A percentile compares a stretch with the other conserved stretches of the same genome.
phyloP scores from a whole-genome alignment of 2,329 filamentous ascomycete genomes.

The Nannizziopsis barbatae region DNA sequence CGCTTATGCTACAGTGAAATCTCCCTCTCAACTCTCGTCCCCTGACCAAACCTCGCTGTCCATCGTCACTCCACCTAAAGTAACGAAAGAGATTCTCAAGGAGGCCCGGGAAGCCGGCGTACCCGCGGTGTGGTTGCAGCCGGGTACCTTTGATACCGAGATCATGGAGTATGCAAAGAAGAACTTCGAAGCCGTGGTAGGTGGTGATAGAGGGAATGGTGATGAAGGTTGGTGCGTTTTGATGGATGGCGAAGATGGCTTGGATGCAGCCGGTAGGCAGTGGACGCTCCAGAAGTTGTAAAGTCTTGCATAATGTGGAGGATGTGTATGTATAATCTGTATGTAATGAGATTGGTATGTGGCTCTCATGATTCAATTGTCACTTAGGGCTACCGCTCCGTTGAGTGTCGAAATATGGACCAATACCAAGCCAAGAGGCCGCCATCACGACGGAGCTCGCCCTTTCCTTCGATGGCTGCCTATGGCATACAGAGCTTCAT shows the following conservation, averaged over 20 bases:
- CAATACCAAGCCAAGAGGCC: too few species aligned
- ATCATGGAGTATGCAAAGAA: slow-evolving; percentile 58
- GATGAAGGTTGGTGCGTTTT: slow-evolving; percentile 77
- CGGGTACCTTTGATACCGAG: slow-evolving; percentile 71
- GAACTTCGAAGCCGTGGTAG: slow-evolving; percentile 59
- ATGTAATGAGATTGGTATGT: neutral
- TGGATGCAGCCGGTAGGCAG: slow-evolving; percentile 47
- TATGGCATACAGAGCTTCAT: too few species aligned
- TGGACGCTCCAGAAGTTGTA: slow-evolving; percentile 36
- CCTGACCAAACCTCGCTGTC: slow-evolving; percentile 65
- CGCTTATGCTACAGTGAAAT: slow-evolving; percentile 53
- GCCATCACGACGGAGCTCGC: too few species aligned
- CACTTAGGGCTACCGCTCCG: neutral
- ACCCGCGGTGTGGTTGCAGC: slow-evolving; percentile 75
- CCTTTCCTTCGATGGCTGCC: too few species aligned
- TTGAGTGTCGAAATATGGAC: too few species aligned
- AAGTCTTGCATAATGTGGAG: neutral
- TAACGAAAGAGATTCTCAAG: slow-evolving; percentile 61
- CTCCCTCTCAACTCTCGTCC: slow-evolving; percentile 52
- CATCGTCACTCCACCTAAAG: slow-evolving; percentile 73
- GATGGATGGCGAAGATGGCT: slow-evolving; percentile 60
- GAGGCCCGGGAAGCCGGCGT: slow-evolving; percentile 67
- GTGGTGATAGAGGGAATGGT: slow-evolving; percentile 54
- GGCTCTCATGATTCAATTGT: neutral
- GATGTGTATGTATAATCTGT: neutral